These are phyloP conservation scores for Fusarium buharicum DNA, from an alignment of 2,329 filamentous ascomycete species.

Conservation along the genomic window DNA sequence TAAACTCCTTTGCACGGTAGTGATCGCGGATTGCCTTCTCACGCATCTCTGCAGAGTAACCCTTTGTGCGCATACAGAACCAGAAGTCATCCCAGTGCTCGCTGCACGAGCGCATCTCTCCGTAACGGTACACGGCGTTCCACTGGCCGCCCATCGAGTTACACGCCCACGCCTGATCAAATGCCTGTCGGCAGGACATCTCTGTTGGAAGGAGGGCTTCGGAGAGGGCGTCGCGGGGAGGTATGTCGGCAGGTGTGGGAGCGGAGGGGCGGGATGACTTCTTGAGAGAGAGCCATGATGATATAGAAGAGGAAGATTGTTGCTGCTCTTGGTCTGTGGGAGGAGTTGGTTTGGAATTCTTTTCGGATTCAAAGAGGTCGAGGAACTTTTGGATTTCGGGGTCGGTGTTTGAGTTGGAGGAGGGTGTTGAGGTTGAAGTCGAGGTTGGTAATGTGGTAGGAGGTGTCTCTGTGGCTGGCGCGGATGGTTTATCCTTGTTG, in stretches of 20 bases:
- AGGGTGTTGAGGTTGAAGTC: conserved; percentile 26
- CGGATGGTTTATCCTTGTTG: conserved; percentile 37
- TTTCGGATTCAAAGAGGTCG: conserved; percentile 56
- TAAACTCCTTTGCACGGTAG: conserved; percentile 72
- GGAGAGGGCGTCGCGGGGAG: conserved; percentile 60
- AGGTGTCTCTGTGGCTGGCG: conserved; percentile 39
- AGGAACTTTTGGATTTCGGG: conserved; percentile 67
- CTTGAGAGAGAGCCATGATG: conserved; percentile 52
- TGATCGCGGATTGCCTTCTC: conserved; percentile 71
- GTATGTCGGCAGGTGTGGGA: conserved; percentile 38
- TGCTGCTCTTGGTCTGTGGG: conserved; percentile 38
- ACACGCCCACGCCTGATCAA: conserved; percentile 95
- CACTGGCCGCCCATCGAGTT: conserved; percentile 91
- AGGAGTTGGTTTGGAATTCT: conserved; percentile 36
- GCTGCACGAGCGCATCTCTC: conserved; percentile 77
- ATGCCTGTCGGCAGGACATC: conserved; percentile 90
- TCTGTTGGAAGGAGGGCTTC: conserved; percentile 79
- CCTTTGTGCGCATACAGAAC: conserved; percentile 92
- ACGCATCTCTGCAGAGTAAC: conserved; percentile 67
- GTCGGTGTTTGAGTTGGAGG: conserved; percentile 51
- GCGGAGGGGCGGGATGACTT: conserved; percentile 44
- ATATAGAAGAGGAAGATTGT: conserved; percentile 47
- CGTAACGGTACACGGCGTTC: conserved; percentile 89
- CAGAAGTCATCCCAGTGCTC: conserved; percentile 95
- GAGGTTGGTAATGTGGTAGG: conserved; percentile 36